Base-by-base conservation (phyloP, 805 yeast genomes). In the Pichia scutulata region DNA sequence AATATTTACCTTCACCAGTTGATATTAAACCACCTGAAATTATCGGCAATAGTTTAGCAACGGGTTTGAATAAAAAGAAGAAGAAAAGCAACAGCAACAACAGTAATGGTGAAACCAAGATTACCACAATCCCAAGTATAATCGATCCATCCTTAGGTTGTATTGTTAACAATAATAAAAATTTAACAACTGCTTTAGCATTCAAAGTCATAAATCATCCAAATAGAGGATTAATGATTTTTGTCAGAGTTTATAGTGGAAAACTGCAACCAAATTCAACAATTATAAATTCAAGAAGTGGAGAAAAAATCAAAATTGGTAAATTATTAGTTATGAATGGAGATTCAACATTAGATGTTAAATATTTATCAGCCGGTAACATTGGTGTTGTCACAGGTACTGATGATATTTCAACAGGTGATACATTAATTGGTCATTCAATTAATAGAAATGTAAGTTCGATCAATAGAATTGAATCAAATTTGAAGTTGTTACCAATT, bases 161-260 rank as follows among this genome's bases (percentile, higher is more conserved):
- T 25, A 61, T 85, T 30, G 61, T 86, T 28, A 77, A 80, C 60
- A 70, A 75, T 30, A 79, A 80, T 57, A 74, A 77, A n/a, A 74
- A 81, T 45, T 62, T 86, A 23, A 75, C 88, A 4, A 75, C 89
- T 7, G 90, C 95, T 0, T 71, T 92, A 40, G 97, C 97, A 2
- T 93, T 93, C 70, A 93, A 93, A 64, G 96, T 92, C 6, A 76
- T 86, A 46, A 84, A 90, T 4, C 97, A 93, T 63, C 85, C 88
- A 2, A 81, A 81, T 21, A 75, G 89, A 54, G 96, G 97, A 1
- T 74, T 82, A 1, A 80, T 90, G 84, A 83, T 87, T 7, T 93
- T 84, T 63, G 82, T 92, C 25, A 73, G 99, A 50, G 93, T 93
- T 4, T 93, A 93, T 68, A 78, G 90, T 46, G 99, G 99, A 0